These are phyloP conservation scores for Cercospora berteroae DNA, from an alignment of 2,329 filamentous ascomycete species.

Conservation along the genomic window DNA sequence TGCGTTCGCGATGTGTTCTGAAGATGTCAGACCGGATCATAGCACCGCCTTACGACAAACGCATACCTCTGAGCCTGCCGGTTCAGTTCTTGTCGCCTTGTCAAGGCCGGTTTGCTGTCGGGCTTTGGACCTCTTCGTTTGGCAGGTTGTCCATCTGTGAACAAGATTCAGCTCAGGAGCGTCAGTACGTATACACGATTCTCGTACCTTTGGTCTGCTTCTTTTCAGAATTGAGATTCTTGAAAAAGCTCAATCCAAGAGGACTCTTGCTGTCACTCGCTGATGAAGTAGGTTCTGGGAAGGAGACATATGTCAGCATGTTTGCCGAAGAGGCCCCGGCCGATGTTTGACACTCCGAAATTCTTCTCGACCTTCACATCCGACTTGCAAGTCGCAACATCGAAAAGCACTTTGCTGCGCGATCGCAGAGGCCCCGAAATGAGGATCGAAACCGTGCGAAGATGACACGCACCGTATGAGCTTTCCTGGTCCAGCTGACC, in stretches of 20 bases:
- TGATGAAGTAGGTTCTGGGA: constrained; percentile 16
- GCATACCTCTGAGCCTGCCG: constrained; percentile 87
- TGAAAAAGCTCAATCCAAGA: constrained; percentile 53
- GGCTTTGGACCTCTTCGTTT: constrained; percentile 94
- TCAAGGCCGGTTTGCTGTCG: constrained; percentile 91
- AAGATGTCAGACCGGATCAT: constrained; percentile 1
- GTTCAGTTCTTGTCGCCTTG: constrained; percentile 88
- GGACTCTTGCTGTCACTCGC: constrained; percentile 29
- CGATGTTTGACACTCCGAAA: not conserved
- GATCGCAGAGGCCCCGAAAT: not conserved
- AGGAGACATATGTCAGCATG: not conserved
- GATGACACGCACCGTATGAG: constrained; percentile 20
- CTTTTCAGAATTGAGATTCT: constrained; percentile 64
- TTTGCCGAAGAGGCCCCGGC: not conserved
- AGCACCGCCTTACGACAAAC: not conserved
- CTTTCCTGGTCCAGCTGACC: constrained; percentile 18
- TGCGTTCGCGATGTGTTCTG: constrained; percentile 94
- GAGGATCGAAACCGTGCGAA: not conserved
- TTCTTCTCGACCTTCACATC: not conserved
- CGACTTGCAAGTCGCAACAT: not conserved
- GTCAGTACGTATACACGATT: not conserved
- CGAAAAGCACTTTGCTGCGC: not conserved
- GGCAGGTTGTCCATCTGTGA: constrained; percentile 72
- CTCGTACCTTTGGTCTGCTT: constrained; percentile 71
- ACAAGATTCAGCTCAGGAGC: constrained; percentile 3